phyloP scores from a whole-genome alignment of 2,329 filamentous ascomycete genomes.

The Sporothrix brunneoviolacea region DNA sequence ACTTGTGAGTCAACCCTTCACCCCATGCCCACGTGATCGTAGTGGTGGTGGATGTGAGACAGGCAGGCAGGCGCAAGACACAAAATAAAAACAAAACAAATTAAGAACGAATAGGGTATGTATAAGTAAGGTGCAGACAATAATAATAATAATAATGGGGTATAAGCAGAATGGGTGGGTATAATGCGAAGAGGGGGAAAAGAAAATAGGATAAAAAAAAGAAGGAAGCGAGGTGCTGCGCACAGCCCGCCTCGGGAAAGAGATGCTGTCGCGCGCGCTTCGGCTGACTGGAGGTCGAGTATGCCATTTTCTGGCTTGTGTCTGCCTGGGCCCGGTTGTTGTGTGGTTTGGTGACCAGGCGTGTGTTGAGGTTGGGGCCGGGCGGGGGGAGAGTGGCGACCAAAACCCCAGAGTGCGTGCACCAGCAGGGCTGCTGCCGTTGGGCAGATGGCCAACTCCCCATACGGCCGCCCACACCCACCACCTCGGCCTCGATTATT shows the following conservation, averaged over 20 bases:
- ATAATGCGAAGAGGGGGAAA: no score
- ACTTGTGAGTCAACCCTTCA: not conserved
- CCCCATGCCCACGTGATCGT: not conserved
- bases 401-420: no score
- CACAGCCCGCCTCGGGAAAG: conserved; percentile 1
- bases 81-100: not conserved
- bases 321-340: not conserved
- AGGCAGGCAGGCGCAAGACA: no score
- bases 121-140: not conserved
- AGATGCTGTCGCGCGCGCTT: not conserved
- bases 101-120: not conserved
- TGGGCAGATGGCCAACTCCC: no score
- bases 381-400: no score
- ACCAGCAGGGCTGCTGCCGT: no score
- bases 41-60: not conserved
- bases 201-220: no score
- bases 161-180: not conserved
- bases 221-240: not conserved
- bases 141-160: not conserved
- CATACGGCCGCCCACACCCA: not conserved
- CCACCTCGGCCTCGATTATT: not conserved
- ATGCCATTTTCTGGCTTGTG: not conserved
- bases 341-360: not conserved
- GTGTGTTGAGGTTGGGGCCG: no score
- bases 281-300: not conserved